A percentile compares a stretch with the other conserved stretches of the same genome.
phyloP scores from a whole-genome alignment of 805 yeast genomes.

The Komagataella populi region DNA sequence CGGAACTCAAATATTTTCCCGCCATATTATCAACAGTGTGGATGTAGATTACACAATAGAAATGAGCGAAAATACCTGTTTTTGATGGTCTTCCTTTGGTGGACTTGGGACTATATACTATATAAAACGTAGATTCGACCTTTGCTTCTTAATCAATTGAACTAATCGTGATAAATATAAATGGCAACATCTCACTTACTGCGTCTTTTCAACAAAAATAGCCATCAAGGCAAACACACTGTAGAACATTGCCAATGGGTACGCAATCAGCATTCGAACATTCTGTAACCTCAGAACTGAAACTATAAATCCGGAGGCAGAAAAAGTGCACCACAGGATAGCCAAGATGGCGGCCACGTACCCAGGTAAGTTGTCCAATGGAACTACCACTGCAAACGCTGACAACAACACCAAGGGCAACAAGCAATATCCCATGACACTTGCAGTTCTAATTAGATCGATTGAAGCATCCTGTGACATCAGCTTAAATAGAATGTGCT shows the following conservation, averaged over 20 bases:
- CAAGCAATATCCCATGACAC: slow-evolving; percentile 88
- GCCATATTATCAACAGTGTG: background rate
- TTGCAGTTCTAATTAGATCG: slow-evolving; percentile 62
- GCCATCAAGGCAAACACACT: slow-evolving; percentile 94
- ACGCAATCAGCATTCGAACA: slow-evolving; percentile 84
- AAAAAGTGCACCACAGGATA: slow-evolving; percentile 82
- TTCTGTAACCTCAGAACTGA: slow-evolving; percentile 71
- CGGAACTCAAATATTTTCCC: background rate
- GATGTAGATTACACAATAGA: background rate
- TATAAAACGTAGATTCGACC: background rate
- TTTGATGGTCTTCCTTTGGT: background rate
- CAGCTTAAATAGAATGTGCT: slow-evolving; percentile 72
- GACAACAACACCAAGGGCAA: slow-evolving; percentile 76
- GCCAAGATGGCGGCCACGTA: slow-evolving; percentile 53
- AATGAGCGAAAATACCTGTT: background rate
- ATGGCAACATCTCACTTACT: background rate
- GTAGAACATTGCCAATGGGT: slow-evolving; percentile 85
- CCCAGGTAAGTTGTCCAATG: slow-evolving; percentile 64
- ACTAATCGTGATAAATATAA: background rate
- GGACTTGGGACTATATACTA: background rate
- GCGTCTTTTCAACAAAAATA: slow-evolving; percentile 37
- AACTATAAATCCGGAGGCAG: slow-evolving; percentile 88
- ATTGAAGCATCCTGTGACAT: slow-evolving; percentile 48
- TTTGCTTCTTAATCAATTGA: background rate
- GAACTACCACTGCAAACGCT: slow-evolving; percentile 50